Evolutionary conservation across 345 rosid genomes (phyloP).

Genomic region (Salix dunnii): DNA sequence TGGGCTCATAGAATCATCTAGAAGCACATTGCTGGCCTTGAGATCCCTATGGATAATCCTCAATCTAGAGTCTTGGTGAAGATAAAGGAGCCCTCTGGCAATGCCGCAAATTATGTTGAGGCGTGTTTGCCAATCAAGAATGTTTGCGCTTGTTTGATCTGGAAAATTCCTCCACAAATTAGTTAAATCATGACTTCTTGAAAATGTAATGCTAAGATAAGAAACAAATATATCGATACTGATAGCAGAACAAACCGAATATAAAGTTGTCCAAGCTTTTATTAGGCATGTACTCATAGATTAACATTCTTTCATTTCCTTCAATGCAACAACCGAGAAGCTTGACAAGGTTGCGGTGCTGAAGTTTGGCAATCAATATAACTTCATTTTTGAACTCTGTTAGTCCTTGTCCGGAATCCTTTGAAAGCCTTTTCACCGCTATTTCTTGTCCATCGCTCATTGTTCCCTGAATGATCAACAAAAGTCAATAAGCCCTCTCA

Average conservation of each 20-base stretch:
- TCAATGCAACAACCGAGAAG: slow-evolving; percentile 36
- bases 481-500: neutral
- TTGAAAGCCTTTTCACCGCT: slow-evolving; percentile 49
- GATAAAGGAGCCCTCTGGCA: slow-evolving; percentile 30
- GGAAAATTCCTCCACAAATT: neutral
- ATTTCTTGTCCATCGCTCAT: slow-evolving; percentile 40
- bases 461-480: slow-evolving; percentile 27
- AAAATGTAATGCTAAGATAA: neutral
- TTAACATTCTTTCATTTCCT: slow-evolving; percentile 25
- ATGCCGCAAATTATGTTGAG: slow-evolving; percentile 11
- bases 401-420: slow-evolving; percentile 42
- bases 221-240: neutral
- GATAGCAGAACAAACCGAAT: slow-evolving; percentile 18
- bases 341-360: slow-evolving; percentile 47
- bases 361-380: slow-evolving; percentile 42
- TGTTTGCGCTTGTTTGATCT: neutral
- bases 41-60: slow-evolving; percentile 25
- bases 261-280: slow-evolving; percentile 36
- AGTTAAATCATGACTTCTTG: neutral
- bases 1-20: slow-evolving; percentile 11
- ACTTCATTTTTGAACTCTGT: slow-evolving; percentile 50
- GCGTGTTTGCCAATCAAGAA: slow-evolving; percentile 14
- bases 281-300: slow-evolving; percentile 34
- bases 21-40: slow-evolving; percentile 16
- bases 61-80: slow-evolving; percentile 28